Evolutionary conservation across 2,329 filamentous ascomycete species (phyloP).

Genomic region (Colletotrichum siamense): DNA sequence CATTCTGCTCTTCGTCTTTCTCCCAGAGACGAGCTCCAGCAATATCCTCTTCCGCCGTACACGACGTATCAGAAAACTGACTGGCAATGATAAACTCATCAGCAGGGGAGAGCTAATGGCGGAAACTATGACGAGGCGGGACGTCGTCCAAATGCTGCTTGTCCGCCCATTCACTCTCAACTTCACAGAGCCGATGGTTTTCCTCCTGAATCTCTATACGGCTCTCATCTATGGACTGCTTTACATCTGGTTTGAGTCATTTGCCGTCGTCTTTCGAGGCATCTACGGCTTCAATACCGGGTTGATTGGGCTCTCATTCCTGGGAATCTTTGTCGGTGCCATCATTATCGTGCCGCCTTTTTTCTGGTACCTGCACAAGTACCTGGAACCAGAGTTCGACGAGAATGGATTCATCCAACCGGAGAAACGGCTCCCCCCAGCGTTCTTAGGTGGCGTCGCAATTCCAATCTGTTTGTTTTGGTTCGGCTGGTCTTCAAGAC

Average conservation of each 20-base stretch:
- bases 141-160: constrained; percentile 25
- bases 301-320: constrained; percentile 65
- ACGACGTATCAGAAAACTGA: constrained; percentile 19
- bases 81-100: constrained; percentile 9
- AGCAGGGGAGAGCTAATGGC: constrained; percentile 11
- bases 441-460: constrained; percentile 57
- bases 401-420: constrained; percentile 19
- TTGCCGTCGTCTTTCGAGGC: constrained; percentile 46
- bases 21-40: constrained; percentile 28
- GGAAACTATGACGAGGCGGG: constrained; percentile 19
- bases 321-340: constrained; percentile 63
- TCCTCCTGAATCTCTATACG: constrained; percentile 42
- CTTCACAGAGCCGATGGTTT: constrained; percentile 37
- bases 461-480: constrained; percentile 73
- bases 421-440: constrained; percentile 24
- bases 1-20: constrained; percentile 26
- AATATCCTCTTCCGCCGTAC: constrained; percentile 28
- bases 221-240: constrained; percentile 57
- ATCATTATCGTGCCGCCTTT: constrained; percentile 53
- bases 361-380: constrained; percentile 15
- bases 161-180: constrained; percentile 35
- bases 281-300: constrained; percentile 54
- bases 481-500: constrained; percentile 73
- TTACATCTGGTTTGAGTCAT: constrained; percentile 66
- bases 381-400: constrained; percentile 21